Base-by-base conservation (phyloP, 2,329 filamentous ascomycete species). In the Dactylellina drechsleri region DNA sequence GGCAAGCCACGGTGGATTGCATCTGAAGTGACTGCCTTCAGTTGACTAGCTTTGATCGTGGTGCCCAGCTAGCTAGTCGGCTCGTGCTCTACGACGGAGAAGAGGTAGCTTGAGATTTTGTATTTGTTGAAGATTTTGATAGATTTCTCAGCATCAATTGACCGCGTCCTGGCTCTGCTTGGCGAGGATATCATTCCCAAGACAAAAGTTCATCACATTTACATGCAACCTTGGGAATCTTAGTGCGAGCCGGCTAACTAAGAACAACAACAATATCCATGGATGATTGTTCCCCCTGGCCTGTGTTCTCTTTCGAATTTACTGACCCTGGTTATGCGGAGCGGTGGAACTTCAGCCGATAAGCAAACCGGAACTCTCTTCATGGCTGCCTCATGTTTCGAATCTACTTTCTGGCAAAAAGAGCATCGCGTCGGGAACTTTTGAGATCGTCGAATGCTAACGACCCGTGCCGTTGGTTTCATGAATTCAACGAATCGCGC, bases 301-400 rank as follows among this genome's bases (percentile, higher is more conserved):
- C 5, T n/a, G 31, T 36, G 31, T 36, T 7, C 31, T 36, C 6
- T 36, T 12, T 60, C 4, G 8, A 47, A 31, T 60, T 31, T 15
- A 13, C 23, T 15, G 57, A 60, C 16, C 57, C 66, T 49, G 41
- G 52, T 45, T 7, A 45, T 31, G 36, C 64, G 66, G 59, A 71
- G 58, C 66, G 58, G 58, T 59, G 66, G 66, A 65, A 65, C 43
- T 71, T 71, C 66, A 71, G 66, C 66, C 66, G 66, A 71, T 45
- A 71, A 59, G 45, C 66, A 71, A 59, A 64, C 66, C 66, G 66
- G 58, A 62, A 64, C 52, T 64, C 59, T 58, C 28, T 36, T 36
- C 31, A 71, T 50, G 26, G 65, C 49, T 36, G 40, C 50, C 49
- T 61, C 47, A 41, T 52, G 66, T 70, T 70, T 70, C 66, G 66